Conservation (phyloP, 345 rosid species). For the Hibiscus mutabilis region DNA sequence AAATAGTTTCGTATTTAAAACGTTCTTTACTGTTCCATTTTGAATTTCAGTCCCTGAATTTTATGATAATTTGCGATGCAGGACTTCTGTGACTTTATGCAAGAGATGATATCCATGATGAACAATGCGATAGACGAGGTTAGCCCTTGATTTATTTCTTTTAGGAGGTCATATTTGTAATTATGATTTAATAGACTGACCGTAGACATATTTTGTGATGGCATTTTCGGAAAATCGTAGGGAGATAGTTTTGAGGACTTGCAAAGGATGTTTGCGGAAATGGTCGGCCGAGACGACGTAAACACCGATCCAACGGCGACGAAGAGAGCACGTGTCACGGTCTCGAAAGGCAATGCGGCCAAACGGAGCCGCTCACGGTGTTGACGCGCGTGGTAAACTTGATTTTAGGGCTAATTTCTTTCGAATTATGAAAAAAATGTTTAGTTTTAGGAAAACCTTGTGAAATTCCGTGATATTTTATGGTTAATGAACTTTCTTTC, state of each 20-base stretch:
- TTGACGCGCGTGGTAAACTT: conserved; percentile 17
- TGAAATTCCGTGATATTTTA: not conserved
- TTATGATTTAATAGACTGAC: not conserved
- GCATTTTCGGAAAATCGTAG: conserved; percentile 15
- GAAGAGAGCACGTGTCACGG: conserved; percentile 41
- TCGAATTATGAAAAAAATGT: not conserved
- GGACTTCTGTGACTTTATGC: conserved; percentile 88
- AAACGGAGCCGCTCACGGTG: conserved; percentile 31
- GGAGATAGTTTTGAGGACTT: conserved; percentile 82
- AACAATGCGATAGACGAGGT: conserved; percentile 78
- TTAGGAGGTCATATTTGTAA: not conserved
- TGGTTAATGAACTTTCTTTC: not conserved
- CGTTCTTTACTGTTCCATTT: not conserved
- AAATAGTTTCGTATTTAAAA: not conserved
- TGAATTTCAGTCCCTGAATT: not conserved
- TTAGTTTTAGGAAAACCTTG: not conserved
- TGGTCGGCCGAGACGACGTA: conserved; percentile 56
- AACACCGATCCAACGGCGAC: conserved; percentile 16
- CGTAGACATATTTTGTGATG: not conserved
- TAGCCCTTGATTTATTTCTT: not conserved
- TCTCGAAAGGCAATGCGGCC: conserved; percentile 30
- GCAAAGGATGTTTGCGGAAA: conserved; percentile 77
- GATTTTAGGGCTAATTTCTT: not conserved
- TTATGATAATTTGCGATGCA: conserved; percentile 15
- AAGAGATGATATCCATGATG: conserved; percentile 95